Conservation (phyloP, 1,284 basidiomycete genomes). For the Leccinum pallidistipes region DNA sequence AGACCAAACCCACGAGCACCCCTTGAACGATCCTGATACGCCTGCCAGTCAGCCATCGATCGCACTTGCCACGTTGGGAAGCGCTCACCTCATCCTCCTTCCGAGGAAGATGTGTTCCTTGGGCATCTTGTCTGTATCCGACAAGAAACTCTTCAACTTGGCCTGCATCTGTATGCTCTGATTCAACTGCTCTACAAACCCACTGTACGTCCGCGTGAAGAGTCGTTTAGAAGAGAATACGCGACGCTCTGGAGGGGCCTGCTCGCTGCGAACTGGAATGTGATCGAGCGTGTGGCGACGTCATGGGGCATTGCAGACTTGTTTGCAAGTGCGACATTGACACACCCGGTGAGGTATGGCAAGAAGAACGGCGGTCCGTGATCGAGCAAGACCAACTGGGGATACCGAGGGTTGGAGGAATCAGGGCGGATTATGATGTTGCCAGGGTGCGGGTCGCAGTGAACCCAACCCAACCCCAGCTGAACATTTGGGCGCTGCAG, state of each 20-base stretch:
- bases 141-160: conserved; percentile 58
- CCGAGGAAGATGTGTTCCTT: conserved; percentile 83
- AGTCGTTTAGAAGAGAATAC: no score
- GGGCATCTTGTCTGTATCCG: conserved; percentile 68
- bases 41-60: not conserved
- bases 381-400: conserved; percentile 86
- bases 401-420: conserved; percentile 51
- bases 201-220: no score
- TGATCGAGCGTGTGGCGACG: no score
- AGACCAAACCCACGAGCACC: not conserved
- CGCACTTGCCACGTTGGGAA: not conserved
- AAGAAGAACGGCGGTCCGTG: conserved; percentile 57
- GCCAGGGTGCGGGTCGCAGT: conserved; percentile 80
- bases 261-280: no score
- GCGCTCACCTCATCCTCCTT: conserved; percentile 66
- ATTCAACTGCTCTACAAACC: conserved; percentile 35
- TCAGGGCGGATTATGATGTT: conserved; percentile 83
- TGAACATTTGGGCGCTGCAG: conserved; percentile 83
- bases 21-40: conserved; percentile 61
- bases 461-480: conserved; percentile 76
- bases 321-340: no score
- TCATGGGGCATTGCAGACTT: no score
- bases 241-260: no score
- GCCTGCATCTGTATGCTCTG: conserved; percentile 67
- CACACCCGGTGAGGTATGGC: conserved; percentile 39